Evolutionary conservation across 129 eudicot species (phyloP).

Genomic region (Flaveria trinervia): DNA sequence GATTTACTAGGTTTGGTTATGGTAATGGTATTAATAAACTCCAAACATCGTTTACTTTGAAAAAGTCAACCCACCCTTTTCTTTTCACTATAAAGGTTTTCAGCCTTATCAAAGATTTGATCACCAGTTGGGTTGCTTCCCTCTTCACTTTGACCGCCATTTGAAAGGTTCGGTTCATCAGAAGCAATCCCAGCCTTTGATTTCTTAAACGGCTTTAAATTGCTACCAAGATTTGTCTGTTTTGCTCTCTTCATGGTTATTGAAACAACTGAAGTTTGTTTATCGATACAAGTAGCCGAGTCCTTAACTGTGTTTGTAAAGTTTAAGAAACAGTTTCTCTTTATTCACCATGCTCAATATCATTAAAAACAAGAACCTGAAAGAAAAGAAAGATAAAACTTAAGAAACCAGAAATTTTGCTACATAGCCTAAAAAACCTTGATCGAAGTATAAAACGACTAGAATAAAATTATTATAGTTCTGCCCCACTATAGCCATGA

Average conservation of each 20-base stretch:
- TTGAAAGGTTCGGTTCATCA: conserved; percentile 18
- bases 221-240: conserved; percentile 21
- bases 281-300: conserved; percentile 32
- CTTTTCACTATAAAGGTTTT: conserved; percentile 39
- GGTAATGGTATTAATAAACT: background rate
- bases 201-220: conserved; percentile 36
- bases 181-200: conserved; percentile 35
- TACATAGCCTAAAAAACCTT: background rate
- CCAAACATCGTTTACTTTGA: background rate
- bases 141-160: conserved; percentile 29
- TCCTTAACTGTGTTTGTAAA: conserved; percentile 26
- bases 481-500: conserved; percentile 5
- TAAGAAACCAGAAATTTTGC: background rate
- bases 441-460: conserved; percentile 9
- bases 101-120: conserved; percentile 24
- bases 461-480: background rate
- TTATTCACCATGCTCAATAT: conserved; percentile 28
- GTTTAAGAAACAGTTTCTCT: conserved; percentile 20
- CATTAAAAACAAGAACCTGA: conserved; percentile 10
- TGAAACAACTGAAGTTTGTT: conserved; percentile 21
- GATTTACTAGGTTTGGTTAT: too few relatives aligned
- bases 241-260: conserved; percentile 38
- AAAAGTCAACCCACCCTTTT: conserved; percentile 48
- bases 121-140: conserved; percentile 25
- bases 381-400: background rate